Conservation (phyloP, 305 asterid species). For the Rubia balearica region DNA sequence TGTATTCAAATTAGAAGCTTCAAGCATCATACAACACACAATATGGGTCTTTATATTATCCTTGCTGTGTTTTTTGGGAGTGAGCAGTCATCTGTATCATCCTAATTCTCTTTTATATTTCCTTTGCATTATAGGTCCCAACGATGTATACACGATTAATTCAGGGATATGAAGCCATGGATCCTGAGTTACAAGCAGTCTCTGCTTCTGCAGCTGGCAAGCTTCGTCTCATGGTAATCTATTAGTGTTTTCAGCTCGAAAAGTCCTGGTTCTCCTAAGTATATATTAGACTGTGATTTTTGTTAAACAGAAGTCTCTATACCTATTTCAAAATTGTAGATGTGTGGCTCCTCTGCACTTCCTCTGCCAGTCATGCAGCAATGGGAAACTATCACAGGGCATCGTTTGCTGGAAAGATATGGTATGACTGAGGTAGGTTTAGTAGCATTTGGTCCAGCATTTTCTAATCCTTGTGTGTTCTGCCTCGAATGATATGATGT, state of each 20-base stretch:
- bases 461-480: constrained; percentile 10
- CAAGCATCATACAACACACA: not conserved
- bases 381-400: constrained; percentile 93
- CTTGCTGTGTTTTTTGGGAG: not conserved
- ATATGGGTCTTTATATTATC: not conserved
- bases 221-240: constrained; percentile 88
- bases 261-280: not conserved
- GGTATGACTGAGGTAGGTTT: constrained; percentile 95
- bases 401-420: constrained; percentile 80
- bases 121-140: constrained; percentile 54
- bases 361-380: constrained; percentile 96
- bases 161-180: constrained; percentile 96
- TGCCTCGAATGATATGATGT: constrained; percentile 9
- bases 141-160: constrained; percentile 92
- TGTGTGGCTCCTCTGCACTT: constrained; percentile 99
- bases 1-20: not conserved
- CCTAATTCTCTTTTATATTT: not conserved
- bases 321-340: constrained; percentile 37
- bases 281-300: not conserved
- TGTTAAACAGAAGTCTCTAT: not conserved
- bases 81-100: not conserved
- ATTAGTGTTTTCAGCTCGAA: constrained; percentile 12
- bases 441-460: constrained; percentile 1
- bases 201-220: constrained; percentile 73
- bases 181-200: constrained; percentile 53